Evolutionary conservation across 2,329 filamentous ascomycete genomes (phyloP).

Genomic region (Fusarium sororula): DNA sequence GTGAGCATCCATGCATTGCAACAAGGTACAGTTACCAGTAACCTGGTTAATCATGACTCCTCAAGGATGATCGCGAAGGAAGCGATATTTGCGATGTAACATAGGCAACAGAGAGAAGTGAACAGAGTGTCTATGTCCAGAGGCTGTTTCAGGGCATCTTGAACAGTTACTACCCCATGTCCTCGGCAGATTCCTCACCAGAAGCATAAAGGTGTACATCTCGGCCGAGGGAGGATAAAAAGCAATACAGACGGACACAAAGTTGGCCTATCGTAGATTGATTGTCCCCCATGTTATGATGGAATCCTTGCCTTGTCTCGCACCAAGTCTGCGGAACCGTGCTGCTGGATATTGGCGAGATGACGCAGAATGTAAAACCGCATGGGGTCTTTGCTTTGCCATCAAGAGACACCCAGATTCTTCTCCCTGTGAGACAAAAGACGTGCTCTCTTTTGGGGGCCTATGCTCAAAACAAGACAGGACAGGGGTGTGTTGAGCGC

Average conservation of each 20-base stretch:
- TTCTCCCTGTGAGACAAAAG: slow-evolving; percentile 15
- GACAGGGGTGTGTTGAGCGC: background rate
- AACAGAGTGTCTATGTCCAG: background rate
- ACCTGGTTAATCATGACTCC: background rate
- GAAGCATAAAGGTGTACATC: background rate
- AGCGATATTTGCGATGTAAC: slow-evolving; percentile 15
- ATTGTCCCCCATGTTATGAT: slow-evolving; percentile 8
- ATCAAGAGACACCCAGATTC: background rate
- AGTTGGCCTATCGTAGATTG: slow-evolving; percentile 12
- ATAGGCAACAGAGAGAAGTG: background rate
- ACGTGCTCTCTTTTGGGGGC: background rate
- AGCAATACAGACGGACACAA: background rate
- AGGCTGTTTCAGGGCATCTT: slow-evolving; percentile 6
- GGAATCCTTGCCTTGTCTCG: slow-evolving; percentile 5
- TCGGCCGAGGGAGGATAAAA: background rate
- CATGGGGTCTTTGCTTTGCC: background rate
- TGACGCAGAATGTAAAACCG: slow-evolving; percentile 5
- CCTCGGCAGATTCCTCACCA: background rate
- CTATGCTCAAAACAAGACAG: background rate
- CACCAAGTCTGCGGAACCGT: slow-evolving; percentile 23
- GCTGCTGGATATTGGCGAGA: slow-evolving; percentile 35
- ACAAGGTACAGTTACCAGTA: background rate
- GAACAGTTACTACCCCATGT: background rate
- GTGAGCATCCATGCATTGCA: background rate
- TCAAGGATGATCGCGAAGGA: background rate